A percentile compares a stretch with the other conserved stretches of the same genome.
phyloP scores from a whole-genome alignment of 768 basidiomycete species.

The Lactifluus subvellereus region DNA sequence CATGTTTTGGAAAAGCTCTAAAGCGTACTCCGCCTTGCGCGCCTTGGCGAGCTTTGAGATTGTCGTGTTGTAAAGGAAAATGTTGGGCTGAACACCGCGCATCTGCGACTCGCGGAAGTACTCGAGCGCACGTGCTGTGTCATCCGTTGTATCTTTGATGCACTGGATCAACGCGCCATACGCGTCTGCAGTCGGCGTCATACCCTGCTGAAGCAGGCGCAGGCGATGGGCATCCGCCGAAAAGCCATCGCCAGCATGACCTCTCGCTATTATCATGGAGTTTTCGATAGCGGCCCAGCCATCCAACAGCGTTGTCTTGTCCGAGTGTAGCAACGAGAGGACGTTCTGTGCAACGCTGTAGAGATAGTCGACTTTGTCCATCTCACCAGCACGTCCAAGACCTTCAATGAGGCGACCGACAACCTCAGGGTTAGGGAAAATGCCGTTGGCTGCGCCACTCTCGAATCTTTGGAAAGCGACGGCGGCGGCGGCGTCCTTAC shows the following conservation, averaged over 20 bases:
- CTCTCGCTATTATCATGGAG: constrained; percentile 81
- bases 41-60: constrained; percentile 95
- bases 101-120: constrained; percentile 75
- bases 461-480: constrained; percentile 49
- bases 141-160: constrained; percentile 93
- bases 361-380: constrained; percentile 55
- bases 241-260: constrained; percentile 74
- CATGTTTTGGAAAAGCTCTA: constrained; percentile 87
- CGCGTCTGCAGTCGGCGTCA: constrained; percentile 78
- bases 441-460: constrained; percentile 37
- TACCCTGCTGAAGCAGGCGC: constrained; percentile 70
- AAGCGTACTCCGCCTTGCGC: constrained; percentile 83
- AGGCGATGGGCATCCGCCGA: constrained; percentile 75
- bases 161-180: constrained; percentile 86
- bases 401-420: constrained; percentile 61
- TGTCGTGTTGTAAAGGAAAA: constrained; percentile 94
- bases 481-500: constrained; percentile 28
- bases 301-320: constrained; percentile 43
- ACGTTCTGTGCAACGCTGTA: constrained; percentile 66
- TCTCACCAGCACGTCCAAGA: constrained; percentile 57
- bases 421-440: constrained; percentile 46
- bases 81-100: constrained; percentile 67
- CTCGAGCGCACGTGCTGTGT: constrained; percentile 78
- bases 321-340: constrained; percentile 40
- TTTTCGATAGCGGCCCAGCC: constrained; percentile 82